phyloP scores from a whole-genome alignment of 345 rosid species.

The Euphorbia tirucalli region DNA sequence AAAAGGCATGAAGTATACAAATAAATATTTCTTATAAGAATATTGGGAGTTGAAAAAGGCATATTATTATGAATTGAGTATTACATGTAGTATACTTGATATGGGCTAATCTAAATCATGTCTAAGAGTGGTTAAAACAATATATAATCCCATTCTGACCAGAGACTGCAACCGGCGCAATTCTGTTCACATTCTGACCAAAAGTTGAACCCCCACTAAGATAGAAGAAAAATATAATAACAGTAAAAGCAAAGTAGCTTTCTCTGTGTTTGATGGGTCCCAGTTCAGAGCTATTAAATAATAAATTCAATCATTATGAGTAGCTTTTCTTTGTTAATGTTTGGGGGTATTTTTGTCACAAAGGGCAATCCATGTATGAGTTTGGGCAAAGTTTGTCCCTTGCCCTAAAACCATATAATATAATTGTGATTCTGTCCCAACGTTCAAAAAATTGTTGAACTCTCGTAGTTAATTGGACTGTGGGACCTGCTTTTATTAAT shows the following conservation, averaged over 20 bases:
- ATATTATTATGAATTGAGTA: no score
- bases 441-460: slow-evolving; percentile 21
- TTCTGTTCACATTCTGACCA: background rate
- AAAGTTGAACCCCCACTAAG: no score
- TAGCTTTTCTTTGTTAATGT: background rate
- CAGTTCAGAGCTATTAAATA: background rate
- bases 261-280: background rate
- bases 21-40: no score
- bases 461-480: no score
- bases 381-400: slow-evolving; percentile 5
- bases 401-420: background rate
- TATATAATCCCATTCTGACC: no score
- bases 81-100: no score
- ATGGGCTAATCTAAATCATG: no score
- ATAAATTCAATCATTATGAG: slow-evolving; percentile 9
- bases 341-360: background rate
- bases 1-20: no score
- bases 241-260: background rate
- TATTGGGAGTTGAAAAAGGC: no score
- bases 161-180: no score
- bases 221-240: no score
- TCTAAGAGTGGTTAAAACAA: no score
- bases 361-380: slow-evolving; percentile 2
- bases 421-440: slow-evolving; percentile 11
- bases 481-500: background rate